Evolutionary conservation across 225 moss, liverwort and hornwort genomes (phyloP).

Genomic region (Rhytidiadelphus loreus): DNA sequence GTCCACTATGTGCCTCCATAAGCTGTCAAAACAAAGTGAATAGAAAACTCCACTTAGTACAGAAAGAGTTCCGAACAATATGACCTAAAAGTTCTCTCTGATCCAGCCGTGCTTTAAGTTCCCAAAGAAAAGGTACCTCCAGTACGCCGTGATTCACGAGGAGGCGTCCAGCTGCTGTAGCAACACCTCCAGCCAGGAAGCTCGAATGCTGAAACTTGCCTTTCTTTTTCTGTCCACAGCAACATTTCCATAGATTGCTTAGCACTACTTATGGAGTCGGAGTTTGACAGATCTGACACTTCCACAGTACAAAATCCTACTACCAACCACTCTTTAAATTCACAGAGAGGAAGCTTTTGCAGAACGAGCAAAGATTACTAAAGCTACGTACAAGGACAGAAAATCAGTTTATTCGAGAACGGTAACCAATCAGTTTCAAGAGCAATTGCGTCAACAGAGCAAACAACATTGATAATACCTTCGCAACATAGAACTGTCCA

Average conservation of each 20-base stretch:
- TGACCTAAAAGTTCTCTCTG: not conserved
- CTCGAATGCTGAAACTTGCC: constrained; percentile 95
- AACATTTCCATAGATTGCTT: not conserved
- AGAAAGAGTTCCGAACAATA: not conserved
- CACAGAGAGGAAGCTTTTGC: not conserved
- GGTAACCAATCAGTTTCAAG: not conserved
- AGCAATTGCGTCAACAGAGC: not conserved
- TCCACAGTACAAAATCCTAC: not conserved
- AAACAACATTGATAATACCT: constrained; percentile 28
- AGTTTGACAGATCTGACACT: not conserved
- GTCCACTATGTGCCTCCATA: constrained; percentile 97
- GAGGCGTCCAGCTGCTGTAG: constrained; percentile 83
- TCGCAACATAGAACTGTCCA: constrained; percentile 74
- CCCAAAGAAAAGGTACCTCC: constrained; percentile 35
- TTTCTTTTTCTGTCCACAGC: constrained; percentile 63
- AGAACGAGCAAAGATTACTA: not conserved
- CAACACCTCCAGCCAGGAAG: constrained; percentile 90
- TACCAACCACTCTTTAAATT: not conserved
- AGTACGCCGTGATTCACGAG: constrained; percentile 61
- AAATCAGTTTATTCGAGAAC: not conserved
- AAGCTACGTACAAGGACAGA: not conserved
- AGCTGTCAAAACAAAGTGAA: constrained; percentile 32
- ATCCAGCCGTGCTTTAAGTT: not conserved
- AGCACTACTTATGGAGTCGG: not conserved
- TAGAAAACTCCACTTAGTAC: not conserved